Base-by-base conservation (phyloP, 345 rosid species). In the Gynandropsis gynandra region DNA sequence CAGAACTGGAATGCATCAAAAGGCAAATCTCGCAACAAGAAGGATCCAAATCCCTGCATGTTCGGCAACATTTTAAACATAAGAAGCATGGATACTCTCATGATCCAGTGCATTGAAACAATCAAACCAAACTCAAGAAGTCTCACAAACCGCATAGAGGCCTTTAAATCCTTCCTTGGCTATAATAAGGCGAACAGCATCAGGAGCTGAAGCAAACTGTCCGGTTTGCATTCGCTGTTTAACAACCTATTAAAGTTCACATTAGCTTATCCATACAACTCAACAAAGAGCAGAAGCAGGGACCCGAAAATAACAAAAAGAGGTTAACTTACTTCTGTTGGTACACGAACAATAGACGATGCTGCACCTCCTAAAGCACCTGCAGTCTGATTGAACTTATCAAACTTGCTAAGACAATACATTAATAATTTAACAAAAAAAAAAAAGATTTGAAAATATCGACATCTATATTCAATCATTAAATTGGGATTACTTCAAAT, bases 1-100 rank as follows among this genome's bases (percentile, higher is more conserved):
- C 98, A 89, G 67, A 89, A 89, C 57, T 89, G 96, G 50, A 86
- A 64, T 1, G 96, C 98, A 35, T 89, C 98, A 76, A 86, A 89
- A 42, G 96, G 98, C 65, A 89, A 73, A 71, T 89, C 98, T 66
- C 92, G 76, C 75, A 89, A 49, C 50, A 89, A 66, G 63, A 86
- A 83, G 34, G 95, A 86, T 59, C 98, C 85, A 62, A 78, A 89
- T 5, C 96, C 98, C 98, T 89, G 62, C 61, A 71, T 24, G 48
- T 57, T 54, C 52, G 50, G 29, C 34, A 47, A 46, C 1, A 42
- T 37, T 37, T 37, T 37, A 37, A n/a, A 37, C n/a, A 10, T 9
- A 37, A 37, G 41, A 37, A 10, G 41, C n/a, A 13, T 9, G 11
- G 4, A 8, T 9, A 37, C 3, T 10, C 11, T 37, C 21, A 36